Conservation (phyloP, 2,329 filamentous ascomycete species). For the Venturia nashicola region DNA sequence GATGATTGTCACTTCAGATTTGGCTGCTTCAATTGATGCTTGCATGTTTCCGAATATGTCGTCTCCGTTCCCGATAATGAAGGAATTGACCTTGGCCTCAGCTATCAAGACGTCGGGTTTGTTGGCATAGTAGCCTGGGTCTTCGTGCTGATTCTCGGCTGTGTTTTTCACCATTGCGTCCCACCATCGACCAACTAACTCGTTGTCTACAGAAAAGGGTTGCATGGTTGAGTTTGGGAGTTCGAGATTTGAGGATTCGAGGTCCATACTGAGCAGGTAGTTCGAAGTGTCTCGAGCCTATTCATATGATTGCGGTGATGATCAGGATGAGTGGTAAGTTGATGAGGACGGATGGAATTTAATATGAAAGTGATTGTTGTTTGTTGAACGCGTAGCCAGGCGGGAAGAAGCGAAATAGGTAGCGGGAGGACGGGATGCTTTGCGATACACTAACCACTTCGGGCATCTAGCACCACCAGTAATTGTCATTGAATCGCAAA, state of each 20-base stretch:
- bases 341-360: no score
- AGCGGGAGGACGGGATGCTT: no score
- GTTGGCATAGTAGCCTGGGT: constrained; percentile 28
- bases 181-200: background rate
- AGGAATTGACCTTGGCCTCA: constrained; percentile 21
- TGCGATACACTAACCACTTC: no score
- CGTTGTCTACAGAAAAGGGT: background rate
- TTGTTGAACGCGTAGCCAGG: no score
- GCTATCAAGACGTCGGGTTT: constrained; percentile 23
- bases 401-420: no score
- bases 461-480: no score
- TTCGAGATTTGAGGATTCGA: background rate
- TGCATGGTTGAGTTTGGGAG: background rate
- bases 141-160: constrained; percentile 13
- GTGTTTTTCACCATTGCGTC: constrained; percentile 6
- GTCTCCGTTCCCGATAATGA: constrained; percentile 33
- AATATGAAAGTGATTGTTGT: no score
- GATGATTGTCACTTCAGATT: constrained; percentile 58
- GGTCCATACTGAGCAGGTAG: background rate
- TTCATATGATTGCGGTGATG: no score
- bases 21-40: constrained; percentile 48
- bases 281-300: no score
- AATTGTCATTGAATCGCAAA: no score
- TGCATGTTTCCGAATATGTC: constrained; percentile 37
- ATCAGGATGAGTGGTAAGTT: no score